Evolutionary conservation across 2,329 filamentous ascomycete species (phyloP), one percentile per base, ranked within the genome.

Genomic region (Dothideomycetes sp.): DNA sequence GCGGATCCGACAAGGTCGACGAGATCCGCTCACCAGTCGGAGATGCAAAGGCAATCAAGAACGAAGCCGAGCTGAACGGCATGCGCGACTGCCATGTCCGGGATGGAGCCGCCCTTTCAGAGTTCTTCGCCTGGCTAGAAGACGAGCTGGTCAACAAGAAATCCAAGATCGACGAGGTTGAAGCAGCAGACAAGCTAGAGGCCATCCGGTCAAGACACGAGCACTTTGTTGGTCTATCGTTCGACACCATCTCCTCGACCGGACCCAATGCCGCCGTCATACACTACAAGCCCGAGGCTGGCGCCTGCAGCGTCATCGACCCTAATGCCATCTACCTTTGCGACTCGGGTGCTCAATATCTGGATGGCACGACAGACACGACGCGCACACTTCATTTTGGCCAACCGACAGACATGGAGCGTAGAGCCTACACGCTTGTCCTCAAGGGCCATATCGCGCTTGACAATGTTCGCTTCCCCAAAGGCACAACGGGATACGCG

Each of bases 121-220:
- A 94, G 57, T 98, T 87, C 59, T 95, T 98, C 59, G 86, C 91
- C 10, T 98, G 91, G 91, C 73, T 98, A 3, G 91, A 98, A 60
- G 76, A 95, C 52, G 81, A 95, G 55, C 68, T 98, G 17, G 57
- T 84, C 43, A 75, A 71, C 48, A 80, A 89, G 58, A 81, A 82
- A 46, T 73, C 72, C 1, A 72, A 67, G 3, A 62, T 98, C 5
- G 87, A 96, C 53, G 91, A 98, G 58, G 86, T 95, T 2, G 72
- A 84, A 49, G 91, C 77, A n/a, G 87, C 88, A 12, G 85, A 95
- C 57, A 93, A 94, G 63, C 72, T 98, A 2, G 86, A 94, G 58
- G 71, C 76, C 45, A 68, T 87, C 36, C 77, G 86, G 41, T 72
- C 74, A 27, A 77, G 76, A 54, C 71, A 78, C 41, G 66, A 87